Evolutionary conservation across 169 alveolate species (phyloP).

Genomic region (Eimeria mitis): DNA sequence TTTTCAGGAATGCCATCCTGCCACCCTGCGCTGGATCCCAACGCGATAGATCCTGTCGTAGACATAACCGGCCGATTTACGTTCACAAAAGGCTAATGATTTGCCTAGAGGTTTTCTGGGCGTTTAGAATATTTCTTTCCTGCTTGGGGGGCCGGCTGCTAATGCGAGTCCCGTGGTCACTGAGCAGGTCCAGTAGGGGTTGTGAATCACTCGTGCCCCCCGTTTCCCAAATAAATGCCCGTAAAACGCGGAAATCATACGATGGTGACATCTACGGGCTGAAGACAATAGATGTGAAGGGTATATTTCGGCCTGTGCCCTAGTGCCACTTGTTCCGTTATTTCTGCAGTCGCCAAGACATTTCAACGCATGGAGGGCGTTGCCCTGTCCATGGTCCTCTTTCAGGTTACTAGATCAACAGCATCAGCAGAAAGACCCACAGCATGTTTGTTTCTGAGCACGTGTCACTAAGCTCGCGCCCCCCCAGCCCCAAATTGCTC

Average conservation of each 20-base stretch:
- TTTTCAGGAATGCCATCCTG: background rate
- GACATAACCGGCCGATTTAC: background rate
- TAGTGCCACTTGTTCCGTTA: background rate
- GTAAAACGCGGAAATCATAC: background rate
- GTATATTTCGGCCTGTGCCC: background rate
- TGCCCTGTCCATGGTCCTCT: background rate
- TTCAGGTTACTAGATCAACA: background rate
- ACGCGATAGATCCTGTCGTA: background rate
- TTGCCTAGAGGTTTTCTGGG: background rate
- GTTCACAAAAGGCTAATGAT: background rate
- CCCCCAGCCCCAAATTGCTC: background rate
- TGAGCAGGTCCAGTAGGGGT: background rate
- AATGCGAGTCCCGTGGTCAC: background rate
- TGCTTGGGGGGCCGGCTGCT: background rate
- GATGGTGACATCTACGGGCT: background rate
- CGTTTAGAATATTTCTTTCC: background rate
- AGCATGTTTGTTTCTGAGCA: background rate
- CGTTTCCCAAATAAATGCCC: background rate
- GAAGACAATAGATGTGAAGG: background rate
- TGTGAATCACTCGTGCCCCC: background rate
- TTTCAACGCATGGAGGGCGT: background rate
- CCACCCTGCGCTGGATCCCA: background rate
- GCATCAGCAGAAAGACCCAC: background rate
- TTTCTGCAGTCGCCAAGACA: background rate
- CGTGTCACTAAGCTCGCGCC: background rate